Evolutionary conservation across 225 moss, liverwort and hornwort species (phyloP).

Genomic region (Straminergon stramineum): DNA sequence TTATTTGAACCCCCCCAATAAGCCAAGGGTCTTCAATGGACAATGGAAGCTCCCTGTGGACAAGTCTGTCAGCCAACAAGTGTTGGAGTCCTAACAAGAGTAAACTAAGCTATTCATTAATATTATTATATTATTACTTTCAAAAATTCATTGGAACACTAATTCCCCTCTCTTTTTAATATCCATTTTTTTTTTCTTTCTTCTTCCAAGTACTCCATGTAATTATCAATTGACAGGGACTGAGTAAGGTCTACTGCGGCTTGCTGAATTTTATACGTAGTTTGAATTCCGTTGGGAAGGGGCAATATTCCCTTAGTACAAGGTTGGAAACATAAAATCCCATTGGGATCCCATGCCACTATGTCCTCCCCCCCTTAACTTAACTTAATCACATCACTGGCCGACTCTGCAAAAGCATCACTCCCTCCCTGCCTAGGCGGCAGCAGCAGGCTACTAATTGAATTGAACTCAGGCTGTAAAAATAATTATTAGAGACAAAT

Average conservation of each 20-base stretch:
- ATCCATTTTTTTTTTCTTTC: too few relatives aligned
- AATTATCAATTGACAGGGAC: slow-evolving; percentile 8
- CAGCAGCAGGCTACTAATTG: neutral
- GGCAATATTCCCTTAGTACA: neutral
- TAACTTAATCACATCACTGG: neutral
- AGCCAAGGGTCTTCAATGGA: neutral
- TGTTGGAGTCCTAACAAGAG: neutral
- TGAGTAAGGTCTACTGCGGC: neutral
- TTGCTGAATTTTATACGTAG: neutral
- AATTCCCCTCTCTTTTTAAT: neutral
- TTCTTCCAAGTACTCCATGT: neutral
- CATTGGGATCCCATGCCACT: slow-evolving; percentile 11
- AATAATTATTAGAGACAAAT: neutral
- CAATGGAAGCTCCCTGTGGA: neutral
- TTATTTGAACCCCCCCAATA: too few relatives aligned
- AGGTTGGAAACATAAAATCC: neutral
- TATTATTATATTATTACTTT: neutral
- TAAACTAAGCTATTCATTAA: too few relatives aligned
- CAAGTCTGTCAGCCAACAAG: neutral
- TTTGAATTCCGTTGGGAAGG: neutral
- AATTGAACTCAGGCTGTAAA: neutral
- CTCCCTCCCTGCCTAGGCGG: neutral
- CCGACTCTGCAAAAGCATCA: neutral
- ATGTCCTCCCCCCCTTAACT: slow-evolving; percentile 1
- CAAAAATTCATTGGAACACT: neutral